Percentiles rank a stretch among this genome's conserved stretches.
Evolutionary conservation across 2,329 filamentous ascomycete genomes (phyloP).

Genomic region (Paecilomyces sp.): DNA sequence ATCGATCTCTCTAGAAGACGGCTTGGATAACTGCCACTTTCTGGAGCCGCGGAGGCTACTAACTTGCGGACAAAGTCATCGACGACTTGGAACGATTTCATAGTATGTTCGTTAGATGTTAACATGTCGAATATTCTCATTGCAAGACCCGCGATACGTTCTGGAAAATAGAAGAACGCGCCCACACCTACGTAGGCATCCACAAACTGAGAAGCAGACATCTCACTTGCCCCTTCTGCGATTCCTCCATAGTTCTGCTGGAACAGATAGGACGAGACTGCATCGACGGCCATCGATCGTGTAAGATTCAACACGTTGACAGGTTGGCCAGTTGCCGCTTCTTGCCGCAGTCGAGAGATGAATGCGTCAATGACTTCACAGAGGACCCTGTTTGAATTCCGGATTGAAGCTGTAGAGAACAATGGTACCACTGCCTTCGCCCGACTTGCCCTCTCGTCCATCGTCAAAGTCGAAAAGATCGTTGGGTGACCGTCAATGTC

Average conservation of each 20-base stretch:
- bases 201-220: constrained; percentile 45
- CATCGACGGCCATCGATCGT: constrained; percentile 47
- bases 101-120: constrained; percentile 22
- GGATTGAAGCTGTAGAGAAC: constrained; percentile 29
- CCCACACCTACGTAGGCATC: constrained; percentile 50
- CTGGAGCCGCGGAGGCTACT: constrained; percentile 24
- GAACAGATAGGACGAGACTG: constrained; percentile 49
- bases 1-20: constrained; percentile 41
- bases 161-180: constrained; percentile 48
- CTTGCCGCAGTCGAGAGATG: constrained; percentile 11
- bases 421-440: constrained; percentile 46
- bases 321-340: constrained; percentile 7
- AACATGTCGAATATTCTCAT: constrained; percentile 27
- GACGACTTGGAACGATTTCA: constrained; percentile 31
- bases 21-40: constrained; percentile 41
- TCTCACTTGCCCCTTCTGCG: constrained; percentile 25
- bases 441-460: constrained; percentile 35
- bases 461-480: constrained; percentile 45
- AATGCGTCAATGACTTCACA: constrained; percentile 14
- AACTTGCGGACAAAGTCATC: constrained; percentile 37
- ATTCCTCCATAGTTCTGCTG: constrained; percentile 44
- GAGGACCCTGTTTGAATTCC: constrained; percentile 10
- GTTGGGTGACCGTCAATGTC: constrained; percentile 50
- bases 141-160: constrained; percentile 25
- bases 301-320: constrained; percentile 41